Percentiles rank a stretch among this genome's conserved stretches.
Evolutionary conservation across 1,284 basidiomycete species (phyloP).

Genomic region (Leccinum colubrinum): DNA sequence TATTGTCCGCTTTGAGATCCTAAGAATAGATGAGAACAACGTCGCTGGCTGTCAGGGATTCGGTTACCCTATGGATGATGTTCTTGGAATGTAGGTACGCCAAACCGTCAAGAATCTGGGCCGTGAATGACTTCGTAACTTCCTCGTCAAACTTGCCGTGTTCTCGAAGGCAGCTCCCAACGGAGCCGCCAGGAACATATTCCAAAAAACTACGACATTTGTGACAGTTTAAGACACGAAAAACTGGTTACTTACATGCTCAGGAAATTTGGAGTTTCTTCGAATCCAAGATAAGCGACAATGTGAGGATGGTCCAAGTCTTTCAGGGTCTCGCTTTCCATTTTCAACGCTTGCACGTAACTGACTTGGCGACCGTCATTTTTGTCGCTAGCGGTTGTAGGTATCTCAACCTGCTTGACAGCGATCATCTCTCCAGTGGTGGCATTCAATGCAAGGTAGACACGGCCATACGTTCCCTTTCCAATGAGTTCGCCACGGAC

Average conservation of each 20-base stretch:
- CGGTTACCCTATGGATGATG: conserved; percentile 84
- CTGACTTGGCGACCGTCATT: conserved; percentile 83
- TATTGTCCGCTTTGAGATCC: conserved; percentile 98
- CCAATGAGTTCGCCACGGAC: conserved; percentile 97
- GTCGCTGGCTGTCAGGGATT: conserved; percentile 7
- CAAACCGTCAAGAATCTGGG: conserved; percentile 89
- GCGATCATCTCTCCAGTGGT: conserved; percentile 99
- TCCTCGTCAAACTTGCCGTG: conserved; percentile 93
- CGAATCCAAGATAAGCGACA: conserved; percentile 97
- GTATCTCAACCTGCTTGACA: conserved; percentile 98
- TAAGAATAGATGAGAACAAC: conserved; percentile 31
- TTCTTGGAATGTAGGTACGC: conserved; percentile 91
- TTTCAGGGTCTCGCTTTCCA: conserved; percentile 94
- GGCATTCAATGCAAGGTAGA: conserved; percentile 96
- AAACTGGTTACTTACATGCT: conserved; percentile 73
- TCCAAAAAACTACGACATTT: conserved; percentile 78
- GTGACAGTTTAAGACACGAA: conserved; percentile 2
- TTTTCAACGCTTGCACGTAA: conserved; percentile 89
- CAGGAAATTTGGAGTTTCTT: conserved; percentile 86
- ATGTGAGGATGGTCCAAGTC: conserved; percentile 97
- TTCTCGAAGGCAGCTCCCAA: conserved; percentile 90
- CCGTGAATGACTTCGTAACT: conserved; percentile 91
- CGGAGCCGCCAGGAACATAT: conserved; percentile 96
- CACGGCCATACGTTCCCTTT: conserved; percentile 94
- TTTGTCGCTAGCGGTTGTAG: conserved; percentile 87